Evolutionary conservation across 1,284 basidiomycete genomes (phyloP).

Genomic region (Cutaneotrichosporon sp.): DNA sequence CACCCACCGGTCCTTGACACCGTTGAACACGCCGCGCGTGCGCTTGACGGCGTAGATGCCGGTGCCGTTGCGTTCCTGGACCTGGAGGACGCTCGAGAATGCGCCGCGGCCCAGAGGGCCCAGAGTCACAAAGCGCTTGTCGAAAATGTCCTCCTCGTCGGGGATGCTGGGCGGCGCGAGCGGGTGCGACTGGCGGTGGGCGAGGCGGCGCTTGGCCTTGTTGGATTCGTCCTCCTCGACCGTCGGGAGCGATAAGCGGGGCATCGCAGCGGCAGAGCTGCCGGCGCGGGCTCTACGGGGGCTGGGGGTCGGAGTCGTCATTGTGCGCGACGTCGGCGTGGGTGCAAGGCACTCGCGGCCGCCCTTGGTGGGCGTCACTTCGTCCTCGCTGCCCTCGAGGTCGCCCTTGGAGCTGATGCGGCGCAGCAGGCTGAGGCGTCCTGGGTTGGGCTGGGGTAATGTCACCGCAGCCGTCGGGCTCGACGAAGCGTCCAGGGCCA

Average conservation of each 20-base stretch:
- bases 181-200: slow-evolving; percentile 47
- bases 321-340: slow-evolving; percentile 3
- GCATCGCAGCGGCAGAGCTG: slow-evolving; percentile 20
- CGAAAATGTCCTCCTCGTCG: slow-evolving; percentile 42
- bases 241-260: slow-evolving; percentile 45
- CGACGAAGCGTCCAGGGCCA: slow-evolving; percentile 40
- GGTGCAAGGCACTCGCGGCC: slow-evolving; percentile 19
- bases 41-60: slow-evolving; percentile 85
- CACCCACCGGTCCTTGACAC: slow-evolving; percentile 64
- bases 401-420: slow-evolving; percentile 29
- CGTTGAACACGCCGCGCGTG: slow-evolving; percentile 81
- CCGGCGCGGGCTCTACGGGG: slow-evolving; percentile 3
- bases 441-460: background rate
- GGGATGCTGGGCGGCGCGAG: slow-evolving; percentile 19
- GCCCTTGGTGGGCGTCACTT: slow-evolving; percentile 46
- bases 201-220: slow-evolving; percentile 24
- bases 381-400: slow-evolving; percentile 42
- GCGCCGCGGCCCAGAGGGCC: slow-evolving; percentile 86
- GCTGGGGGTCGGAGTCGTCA: slow-evolving; percentile 27
- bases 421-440: slow-evolving; percentile 33
- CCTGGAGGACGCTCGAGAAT: slow-evolving; percentile 92
- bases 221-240: slow-evolving; percentile 34
- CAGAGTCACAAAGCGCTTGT: slow-evolving; percentile 62
- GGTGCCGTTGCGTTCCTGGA: slow-evolving; percentile 60
- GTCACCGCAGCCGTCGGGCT: slow-evolving; percentile 30